phyloP scores from a whole-genome alignment of 495 filamentous ascomycete genomes.

The Trichodelitschia bisporula region DNA sequence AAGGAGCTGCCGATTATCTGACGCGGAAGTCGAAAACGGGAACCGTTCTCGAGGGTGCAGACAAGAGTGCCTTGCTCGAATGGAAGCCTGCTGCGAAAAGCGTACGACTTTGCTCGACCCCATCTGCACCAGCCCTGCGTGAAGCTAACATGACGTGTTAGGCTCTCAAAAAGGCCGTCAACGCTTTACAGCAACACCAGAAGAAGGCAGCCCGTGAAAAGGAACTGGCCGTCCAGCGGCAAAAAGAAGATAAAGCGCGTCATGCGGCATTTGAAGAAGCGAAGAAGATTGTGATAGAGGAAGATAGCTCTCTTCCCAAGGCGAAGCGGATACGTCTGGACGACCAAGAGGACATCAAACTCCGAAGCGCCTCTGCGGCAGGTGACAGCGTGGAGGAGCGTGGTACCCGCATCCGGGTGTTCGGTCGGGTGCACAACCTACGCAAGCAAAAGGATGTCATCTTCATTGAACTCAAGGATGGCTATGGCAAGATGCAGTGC shows the following conservation, averaged over 20 bases:
- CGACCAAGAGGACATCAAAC: conserved; percentile 17
- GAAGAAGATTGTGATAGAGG: conserved; percentile 64
- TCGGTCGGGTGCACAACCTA: conserved; percentile 66
- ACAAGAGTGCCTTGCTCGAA: conserved; percentile 26
- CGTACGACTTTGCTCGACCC: too few relatives aligned
- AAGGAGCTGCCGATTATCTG: conserved; percentile 33
- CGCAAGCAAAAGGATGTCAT: conserved; percentile 67
- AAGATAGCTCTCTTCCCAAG: conserved; percentile 57
- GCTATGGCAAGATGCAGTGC: conserved; percentile 77
- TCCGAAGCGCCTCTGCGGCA: conserved; percentile 12
- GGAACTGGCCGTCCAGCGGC: conserved; percentile 36
- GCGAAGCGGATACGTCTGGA: conserved; percentile 53
- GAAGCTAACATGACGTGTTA: too few relatives aligned
- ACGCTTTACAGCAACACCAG: conserved; percentile 30
- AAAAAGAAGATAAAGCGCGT: conserved; percentile 45
- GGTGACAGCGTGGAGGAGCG: conserved; percentile 30
- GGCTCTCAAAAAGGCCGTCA: conserved; percentile 59
- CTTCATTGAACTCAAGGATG: conserved; percentile 72
- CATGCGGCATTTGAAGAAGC: conserved; percentile 49
- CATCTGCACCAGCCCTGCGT: too few relatives aligned
- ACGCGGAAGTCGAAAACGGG: conserved; percentile 44
- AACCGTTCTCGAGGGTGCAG: conserved; percentile 32
- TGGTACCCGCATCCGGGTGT: conserved; percentile 59
- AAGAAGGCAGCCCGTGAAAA: conserved; percentile 23
- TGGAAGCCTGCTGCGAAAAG: conserved; percentile 71